Percentiles rank a stretch among this genome's conserved stretches.
Evolutionary conservation across 495 filamentous ascomycete species (phyloP).

Genomic region (Tuber melanosporum): DNA sequence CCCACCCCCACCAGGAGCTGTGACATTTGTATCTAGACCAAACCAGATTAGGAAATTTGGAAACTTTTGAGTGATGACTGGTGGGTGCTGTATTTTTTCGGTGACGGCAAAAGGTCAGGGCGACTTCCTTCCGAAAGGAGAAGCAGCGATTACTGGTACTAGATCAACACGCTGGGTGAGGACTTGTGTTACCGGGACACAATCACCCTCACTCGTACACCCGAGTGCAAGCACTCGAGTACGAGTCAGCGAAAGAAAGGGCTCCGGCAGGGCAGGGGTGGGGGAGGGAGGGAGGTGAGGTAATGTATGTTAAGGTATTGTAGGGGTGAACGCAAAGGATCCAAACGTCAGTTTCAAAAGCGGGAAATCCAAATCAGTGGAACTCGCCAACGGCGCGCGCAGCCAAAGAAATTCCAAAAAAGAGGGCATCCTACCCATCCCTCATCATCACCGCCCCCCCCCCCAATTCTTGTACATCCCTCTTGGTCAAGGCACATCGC

Average conservation of each 20-base stretch:
- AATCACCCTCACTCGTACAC: too few species aligned
- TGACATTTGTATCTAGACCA: too few species aligned
- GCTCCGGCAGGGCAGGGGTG: not conserved
- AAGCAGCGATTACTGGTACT: too few species aligned
- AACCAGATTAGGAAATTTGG: too few species aligned
- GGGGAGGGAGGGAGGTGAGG: not conserved
- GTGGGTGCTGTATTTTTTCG: too few species aligned
- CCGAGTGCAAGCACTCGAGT: not conserved
- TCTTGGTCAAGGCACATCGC: not conserved
- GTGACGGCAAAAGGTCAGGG: too few species aligned
- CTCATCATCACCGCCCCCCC: not conserved
- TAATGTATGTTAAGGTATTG: not conserved
- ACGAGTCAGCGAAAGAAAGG: not conserved
- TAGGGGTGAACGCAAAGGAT: not conserved
- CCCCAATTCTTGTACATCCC: not conserved
- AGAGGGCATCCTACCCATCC: not conserved
- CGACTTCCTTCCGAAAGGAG: too few species aligned
- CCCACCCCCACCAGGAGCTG: too few species aligned
- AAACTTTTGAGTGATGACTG: too few species aligned
- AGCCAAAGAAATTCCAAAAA: not conserved
- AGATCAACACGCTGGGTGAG: too few species aligned
- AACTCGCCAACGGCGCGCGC: not conserved
- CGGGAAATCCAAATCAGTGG: constrained; percentile 3
- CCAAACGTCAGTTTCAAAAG: not conserved
- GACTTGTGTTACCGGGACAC: too few species aligned